Evolutionary conservation across 2,329 filamentous ascomycete genomes (phyloP).

Genomic region (Colletotrichum sp.): DNA sequence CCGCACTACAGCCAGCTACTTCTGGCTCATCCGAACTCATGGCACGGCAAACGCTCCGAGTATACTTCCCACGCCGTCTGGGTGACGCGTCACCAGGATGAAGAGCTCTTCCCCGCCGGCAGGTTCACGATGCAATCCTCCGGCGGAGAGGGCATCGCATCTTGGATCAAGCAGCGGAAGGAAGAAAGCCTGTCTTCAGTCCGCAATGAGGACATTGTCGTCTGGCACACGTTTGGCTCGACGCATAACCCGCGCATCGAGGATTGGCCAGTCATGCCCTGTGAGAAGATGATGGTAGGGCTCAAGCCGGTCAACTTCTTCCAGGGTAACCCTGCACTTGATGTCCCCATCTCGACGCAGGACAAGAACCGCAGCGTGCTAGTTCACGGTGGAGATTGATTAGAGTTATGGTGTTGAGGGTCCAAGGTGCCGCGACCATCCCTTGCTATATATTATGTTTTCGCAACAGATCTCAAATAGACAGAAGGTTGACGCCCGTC

Average conservation of each 20-base stretch:
- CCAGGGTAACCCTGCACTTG: conserved; percentile 52
- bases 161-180: conserved; percentile 39
- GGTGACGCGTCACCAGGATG: conserved; percentile 48
- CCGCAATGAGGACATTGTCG: conserved; percentile 56
- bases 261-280: conserved; percentile 74
- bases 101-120: conserved; percentile 48
- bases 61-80: conserved; percentile 50
- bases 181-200: conserved; percentile 46
- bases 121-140: conserved; percentile 52
- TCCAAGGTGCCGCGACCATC: not conserved
- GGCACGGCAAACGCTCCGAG: conserved; percentile 44
- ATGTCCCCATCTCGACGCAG: conserved; percentile 49
- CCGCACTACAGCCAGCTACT: conserved; percentile 51
- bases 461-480: not conserved
- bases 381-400: not conserved
- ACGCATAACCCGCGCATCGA: conserved; percentile 71
- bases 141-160: conserved; percentile 43
- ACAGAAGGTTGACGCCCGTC: rapidly evolving
- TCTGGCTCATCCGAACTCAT: conserved; percentile 42
- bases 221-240: conserved; percentile 64
- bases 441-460: not conserved
- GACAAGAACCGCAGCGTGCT: conserved; percentile 38
- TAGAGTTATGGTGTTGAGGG: not conserved
- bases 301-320: conserved; percentile 63
- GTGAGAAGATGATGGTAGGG: conserved; percentile 56